Evolutionary conservation across 1,139 yeast genomes (phyloP).

Genomic region (Sugiyamaella pinicola): DNA sequence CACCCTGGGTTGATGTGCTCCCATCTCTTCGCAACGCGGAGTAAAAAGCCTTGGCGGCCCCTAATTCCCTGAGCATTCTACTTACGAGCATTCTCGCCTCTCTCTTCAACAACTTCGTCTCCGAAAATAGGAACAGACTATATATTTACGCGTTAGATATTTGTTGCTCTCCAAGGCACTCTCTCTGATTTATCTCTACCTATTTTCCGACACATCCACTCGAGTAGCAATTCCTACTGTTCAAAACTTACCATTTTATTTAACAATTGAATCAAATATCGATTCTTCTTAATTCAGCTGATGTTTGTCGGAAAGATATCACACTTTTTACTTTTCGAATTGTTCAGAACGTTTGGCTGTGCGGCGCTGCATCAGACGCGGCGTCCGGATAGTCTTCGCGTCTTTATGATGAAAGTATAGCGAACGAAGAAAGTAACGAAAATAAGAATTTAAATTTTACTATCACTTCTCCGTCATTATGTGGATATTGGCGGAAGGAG

Average conservation of each 20-base stretch:
- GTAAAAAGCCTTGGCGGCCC: too few species aligned
- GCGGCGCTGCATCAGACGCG: conserved; percentile 2
- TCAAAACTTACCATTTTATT: conserved; percentile 8
- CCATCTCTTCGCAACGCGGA: neutral
- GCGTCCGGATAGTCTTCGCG: too few species aligned
- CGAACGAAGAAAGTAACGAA: too few species aligned
- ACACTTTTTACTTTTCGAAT: conserved; percentile 12
- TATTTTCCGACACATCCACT: neutral
- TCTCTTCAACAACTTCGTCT: conserved; percentile 95
- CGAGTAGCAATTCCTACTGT: neutral
- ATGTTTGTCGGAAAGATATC: conserved; percentile 1
- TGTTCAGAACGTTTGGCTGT: conserved; percentile 11
- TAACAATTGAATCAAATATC: neutral
- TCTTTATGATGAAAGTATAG: too few species aligned
- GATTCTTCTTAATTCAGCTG: neutral
- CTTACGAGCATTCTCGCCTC: conserved; percentile 92
- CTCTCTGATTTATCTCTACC: too few species aligned
- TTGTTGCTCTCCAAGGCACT: too few species aligned
- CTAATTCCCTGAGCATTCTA: too few species aligned
- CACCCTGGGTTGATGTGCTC: too few species aligned
- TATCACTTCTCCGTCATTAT: too few species aligned
- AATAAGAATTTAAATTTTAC: too few species aligned
- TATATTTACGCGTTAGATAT: conserved; percentile 6
- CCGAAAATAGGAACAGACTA: conserved; percentile 90
- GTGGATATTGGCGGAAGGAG: too few species aligned